A percentile compares a stretch with the other conserved stretches of the same genome.
phyloP scores from a whole-genome alignment of 1,284 basidiomycete species.

The Trichosporon asahii region DNA sequence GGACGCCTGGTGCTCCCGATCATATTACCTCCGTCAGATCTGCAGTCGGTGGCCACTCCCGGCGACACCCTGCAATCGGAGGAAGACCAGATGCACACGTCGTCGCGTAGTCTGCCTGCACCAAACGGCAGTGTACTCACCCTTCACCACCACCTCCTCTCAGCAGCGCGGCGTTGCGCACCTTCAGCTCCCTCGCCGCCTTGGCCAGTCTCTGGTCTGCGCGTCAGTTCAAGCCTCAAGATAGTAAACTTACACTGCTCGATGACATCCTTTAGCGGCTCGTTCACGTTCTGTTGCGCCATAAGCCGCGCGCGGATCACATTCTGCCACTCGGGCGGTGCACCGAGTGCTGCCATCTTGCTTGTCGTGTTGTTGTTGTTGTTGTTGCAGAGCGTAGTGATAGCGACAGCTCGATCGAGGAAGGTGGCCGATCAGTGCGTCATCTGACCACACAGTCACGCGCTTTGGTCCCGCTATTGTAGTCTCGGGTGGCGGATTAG shows the following conservation, averaged over 20 bases:
- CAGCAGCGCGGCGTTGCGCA: constrained; percentile 79
- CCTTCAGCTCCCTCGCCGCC: constrained; percentile 80
- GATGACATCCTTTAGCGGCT: constrained; percentile 70
- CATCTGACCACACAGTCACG: neutral
- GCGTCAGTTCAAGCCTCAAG: constrained; percentile 15
- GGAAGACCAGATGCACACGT: too few relatives aligned
- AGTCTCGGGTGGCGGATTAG: neutral
- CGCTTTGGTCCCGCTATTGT: neutral
- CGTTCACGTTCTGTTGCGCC: constrained; percentile 62
- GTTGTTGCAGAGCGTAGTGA: neutral
- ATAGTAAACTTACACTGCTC: constrained; percentile 66
- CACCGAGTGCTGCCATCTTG: constrained; percentile 11
- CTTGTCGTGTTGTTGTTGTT: neutral
- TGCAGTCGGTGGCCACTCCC: neutral
- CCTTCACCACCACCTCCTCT: constrained; percentile 45
- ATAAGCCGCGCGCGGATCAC: constrained; percentile 63
- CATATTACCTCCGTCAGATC: too few relatives aligned
- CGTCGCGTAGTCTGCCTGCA: too few relatives aligned
- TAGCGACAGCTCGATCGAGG: neutral
- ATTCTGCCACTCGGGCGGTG: constrained; percentile 47
- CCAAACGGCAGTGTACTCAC: constrained; percentile 68
- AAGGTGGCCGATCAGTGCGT: neutral
- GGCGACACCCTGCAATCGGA: too few relatives aligned
- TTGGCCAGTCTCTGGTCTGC: constrained; percentile 82
- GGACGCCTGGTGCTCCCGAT: too few relatives aligned